Evolutionary conservation across 2,329 filamentous ascomycete species (phyloP).

Genomic region (Raffaelea albimanens): DNA sequence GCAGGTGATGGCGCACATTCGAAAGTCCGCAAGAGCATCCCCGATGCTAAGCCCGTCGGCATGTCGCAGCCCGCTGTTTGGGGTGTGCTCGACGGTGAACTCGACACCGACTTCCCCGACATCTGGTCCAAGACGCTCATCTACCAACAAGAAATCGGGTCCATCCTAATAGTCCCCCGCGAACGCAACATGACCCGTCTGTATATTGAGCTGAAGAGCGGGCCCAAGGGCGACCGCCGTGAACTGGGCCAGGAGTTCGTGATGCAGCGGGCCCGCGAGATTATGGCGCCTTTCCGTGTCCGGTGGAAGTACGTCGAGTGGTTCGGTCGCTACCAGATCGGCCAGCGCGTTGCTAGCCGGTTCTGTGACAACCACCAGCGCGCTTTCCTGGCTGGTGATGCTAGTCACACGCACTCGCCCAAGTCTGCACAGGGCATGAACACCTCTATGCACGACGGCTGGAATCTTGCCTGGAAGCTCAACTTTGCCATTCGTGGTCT

Average conservation of each 20-base stretch:
- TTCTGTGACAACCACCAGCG: slow-evolving; percentile 54
- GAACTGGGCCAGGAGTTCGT: slow-evolving; percentile 50
- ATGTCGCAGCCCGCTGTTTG: slow-evolving; percentile 36
- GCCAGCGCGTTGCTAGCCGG: slow-evolving; percentile 59
- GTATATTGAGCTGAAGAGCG: slow-evolving; percentile 45
- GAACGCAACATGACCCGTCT: slow-evolving; percentile 63
- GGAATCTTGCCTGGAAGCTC: slow-evolving; percentile 54
- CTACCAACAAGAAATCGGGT: slow-evolving; percentile 57
- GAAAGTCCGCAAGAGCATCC: slow-evolving; percentile 57
- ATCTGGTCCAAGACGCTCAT: slow-evolving; percentile 66
- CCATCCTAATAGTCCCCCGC: slow-evolving; percentile 64
- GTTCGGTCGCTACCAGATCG: slow-evolving; percentile 65
- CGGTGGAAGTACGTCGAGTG: slow-evolving; percentile 54
- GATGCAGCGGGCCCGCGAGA: slow-evolving; percentile 51
- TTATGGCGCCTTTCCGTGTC: slow-evolving; percentile 48
- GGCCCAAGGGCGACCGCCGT: slow-evolving; percentile 17
- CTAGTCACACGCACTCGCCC: slow-evolving; percentile 57
- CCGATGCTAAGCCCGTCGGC: slow-evolving; percentile 16
- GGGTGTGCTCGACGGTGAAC: slow-evolving; percentile 63
- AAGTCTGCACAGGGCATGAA: slow-evolving; percentile 59
- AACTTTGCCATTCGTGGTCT: slow-evolving; percentile 46
- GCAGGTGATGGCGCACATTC: slow-evolving; percentile 62
- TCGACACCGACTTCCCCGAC: slow-evolving; percentile 65
- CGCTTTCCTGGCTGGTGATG: slow-evolving; percentile 55
- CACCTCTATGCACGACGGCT: slow-evolving; percentile 51